Base-by-base conservation (phyloP, 257 asterid species). In the Salvia rosmarinus region DNA sequence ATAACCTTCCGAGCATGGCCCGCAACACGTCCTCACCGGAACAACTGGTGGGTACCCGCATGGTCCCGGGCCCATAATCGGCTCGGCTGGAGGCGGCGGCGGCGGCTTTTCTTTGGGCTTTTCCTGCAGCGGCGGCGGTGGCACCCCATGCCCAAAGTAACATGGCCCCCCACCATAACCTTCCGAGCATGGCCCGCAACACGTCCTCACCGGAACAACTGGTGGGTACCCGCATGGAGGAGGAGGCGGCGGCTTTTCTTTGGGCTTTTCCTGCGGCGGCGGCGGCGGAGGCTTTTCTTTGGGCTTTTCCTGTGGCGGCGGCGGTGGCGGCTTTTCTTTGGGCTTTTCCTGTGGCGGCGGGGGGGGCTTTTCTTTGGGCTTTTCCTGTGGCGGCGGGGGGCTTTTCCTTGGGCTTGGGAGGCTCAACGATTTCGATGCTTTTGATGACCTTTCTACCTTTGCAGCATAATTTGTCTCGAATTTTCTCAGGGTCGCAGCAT, bases 401-500 rank as follows among this genome's bases (percentile, higher is more conserved):
- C n/a, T n/a, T n/a, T n/a, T n/a, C n/a, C n/a, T n/a, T n/a, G 2
- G 80, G 68, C 3, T 78, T 68, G 0, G 79, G 80, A 50, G 8
- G 85, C 4, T 73, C 87, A 5, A 74, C 63, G 64, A 93, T 93
- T 12, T 82, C 89, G 70, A 93, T 87, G 65, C 85, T 83, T 64
- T 88, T 82, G 73, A 93, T 90, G 0, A 78, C 84, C 37, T 78
- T 80, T 7, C 81, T 42, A 17, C 97, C 98, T 60, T 82, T 87
- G 25, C 84, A 80, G 32, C 89, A 86, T 17, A 93, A 60, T 65
- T 90, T 89, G 71, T 93, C 96, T 2, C 95, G 92, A 64, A 90
- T 37, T 57, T 79, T 85, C 72, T 90, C 95, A 0, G 97, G 97
- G 67, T 74, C 72, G 74, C 98, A 90, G 79, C 97, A 87, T 1